Percentiles rank a stretch among this genome's conserved stretches.
phyloP scores from a whole-genome alignment of 768 basidiomycete species.

The Lactifluus rugatus region DNA sequence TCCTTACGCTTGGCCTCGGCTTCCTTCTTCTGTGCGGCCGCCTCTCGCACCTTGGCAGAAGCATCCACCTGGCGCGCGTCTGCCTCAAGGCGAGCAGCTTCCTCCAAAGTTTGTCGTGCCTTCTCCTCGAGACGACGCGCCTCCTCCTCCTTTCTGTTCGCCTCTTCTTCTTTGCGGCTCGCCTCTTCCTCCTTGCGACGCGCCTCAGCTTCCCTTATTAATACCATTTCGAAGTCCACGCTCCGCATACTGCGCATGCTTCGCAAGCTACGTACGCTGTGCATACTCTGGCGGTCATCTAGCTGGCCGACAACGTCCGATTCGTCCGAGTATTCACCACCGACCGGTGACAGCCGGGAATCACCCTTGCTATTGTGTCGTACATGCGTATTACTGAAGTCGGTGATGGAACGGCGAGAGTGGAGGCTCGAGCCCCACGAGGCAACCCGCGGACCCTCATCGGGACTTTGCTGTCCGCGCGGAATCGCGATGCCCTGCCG shows the following conservation, averaged over 20 bases:
- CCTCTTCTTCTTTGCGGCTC: constrained; percentile 25
- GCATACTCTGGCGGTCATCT: constrained; percentile 14
- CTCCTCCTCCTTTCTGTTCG: constrained; percentile 21
- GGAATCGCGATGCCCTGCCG: constrained; percentile 19
- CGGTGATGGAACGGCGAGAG: constrained; percentile 15
- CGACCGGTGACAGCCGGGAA: constrained; percentile 1
- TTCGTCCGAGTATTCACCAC: constrained; percentile 9
- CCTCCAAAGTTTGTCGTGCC: constrained; percentile 16
- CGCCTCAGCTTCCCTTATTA: constrained; percentile 17
- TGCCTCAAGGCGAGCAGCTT: constrained; percentile 18
- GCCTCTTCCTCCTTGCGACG: constrained; percentile 23
- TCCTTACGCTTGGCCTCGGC: constrained; percentile 20
- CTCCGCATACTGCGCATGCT: constrained; percentile 16
- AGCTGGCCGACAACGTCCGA: constrained; percentile 15
- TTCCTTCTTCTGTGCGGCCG: constrained; percentile 15
- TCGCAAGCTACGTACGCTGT: constrained; percentile 7
- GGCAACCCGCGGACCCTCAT: constrained; percentile 11
- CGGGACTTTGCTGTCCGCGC: constrained; percentile 7
- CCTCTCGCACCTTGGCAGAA: constrained; percentile 20
- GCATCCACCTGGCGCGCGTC: constrained; percentile 22
- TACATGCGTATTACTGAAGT: constrained; percentile 4
- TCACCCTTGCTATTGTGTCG: constrained; percentile 15
- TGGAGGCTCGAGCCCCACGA: constrained; percentile 15
- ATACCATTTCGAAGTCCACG: constrained; percentile 18
- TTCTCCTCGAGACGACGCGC: constrained; percentile 21